Evolutionary conservation across 1,284 basidiomycete species (phyloP), one percentile per base, ranked within the genome.

Genomic region (Pascua guehoae): DNA sequence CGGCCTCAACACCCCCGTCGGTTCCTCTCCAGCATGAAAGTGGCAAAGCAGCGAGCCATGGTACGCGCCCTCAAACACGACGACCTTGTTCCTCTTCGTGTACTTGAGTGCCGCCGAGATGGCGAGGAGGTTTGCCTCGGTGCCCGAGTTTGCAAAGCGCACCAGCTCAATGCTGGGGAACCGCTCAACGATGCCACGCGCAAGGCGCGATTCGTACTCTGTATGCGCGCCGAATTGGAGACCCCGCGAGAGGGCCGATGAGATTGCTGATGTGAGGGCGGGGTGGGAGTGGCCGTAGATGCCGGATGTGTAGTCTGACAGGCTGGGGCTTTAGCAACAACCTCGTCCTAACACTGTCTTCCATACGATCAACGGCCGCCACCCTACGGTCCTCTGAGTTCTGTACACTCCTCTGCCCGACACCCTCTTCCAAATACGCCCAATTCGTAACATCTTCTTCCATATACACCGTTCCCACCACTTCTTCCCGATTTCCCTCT

Each of bases 21-120:
- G 57, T 17, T 41, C 44, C 38, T 62, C 53, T 0, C 53, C 58
- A 1, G 42, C 32, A 4, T 60, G 38, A 41, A 68, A 63, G 55
- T 63, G 54, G 16, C 60, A 63, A 15, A 68, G 56, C n/a, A 68
- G 53, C 17, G 60, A 63, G 5, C 68, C 68, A 48, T 69, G 68
- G 49, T 69, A 68, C 0, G 62, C 65, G 10, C 61, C 58, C 17
- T 65, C 59, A 44, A 70, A 70, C 2, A 70, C 65, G 16, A 70
- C 60, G 3, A 70, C 63, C 51, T 65, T 66, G 12, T 40, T 57
- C 38, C 63, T 47, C 7, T 47, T 40, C 0, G 68, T 70, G 55
- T 62, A 71, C 58, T 79, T 79, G 53, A 80, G 69, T 8, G 77
- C 78, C 47, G 79, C 77, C 51, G 80, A 78, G 62, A 82, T 73